phyloP scores from a whole-genome alignment of 2,329 filamentous ascomycete species.

The Tolypocladium inflatum region DNA sequence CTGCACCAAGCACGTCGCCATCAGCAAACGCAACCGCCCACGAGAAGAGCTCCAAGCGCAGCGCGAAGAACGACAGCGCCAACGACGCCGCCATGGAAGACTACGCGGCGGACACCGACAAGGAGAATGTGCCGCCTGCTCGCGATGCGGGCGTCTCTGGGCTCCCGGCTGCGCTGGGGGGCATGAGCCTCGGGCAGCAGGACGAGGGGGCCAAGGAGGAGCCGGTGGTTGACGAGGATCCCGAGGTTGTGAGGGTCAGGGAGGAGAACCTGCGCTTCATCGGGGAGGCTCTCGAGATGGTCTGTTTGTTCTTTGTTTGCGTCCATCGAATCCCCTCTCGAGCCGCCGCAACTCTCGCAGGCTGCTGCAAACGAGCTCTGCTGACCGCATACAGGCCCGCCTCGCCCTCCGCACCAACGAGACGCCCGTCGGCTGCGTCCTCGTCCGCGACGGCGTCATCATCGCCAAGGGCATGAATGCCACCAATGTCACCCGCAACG shows the following conservation, averaged over 20 bases:
- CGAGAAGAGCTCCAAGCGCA: not conserved
- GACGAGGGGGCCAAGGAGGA: not conserved
- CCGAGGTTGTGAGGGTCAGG: constrained; percentile 19
- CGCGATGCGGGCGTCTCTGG: not conserved
- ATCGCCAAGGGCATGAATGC: constrained; percentile 94
- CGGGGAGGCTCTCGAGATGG: constrained; percentile 79
- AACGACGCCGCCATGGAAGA: not conserved
- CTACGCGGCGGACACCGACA: not conserved
- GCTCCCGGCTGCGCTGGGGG: not conserved
- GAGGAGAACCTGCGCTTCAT: constrained; percentile 52
- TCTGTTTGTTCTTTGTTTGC: constrained; percentile 27
- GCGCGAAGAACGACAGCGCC: not conserved
- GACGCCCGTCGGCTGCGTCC: constrained; percentile 92
- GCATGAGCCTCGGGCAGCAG: not conserved
- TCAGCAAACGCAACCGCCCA: not conserved
- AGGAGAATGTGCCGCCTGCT: not conserved
- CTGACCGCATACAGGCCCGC: constrained; percentile 52
- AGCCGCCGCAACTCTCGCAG: not conserved
- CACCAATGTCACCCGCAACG: constrained; percentile 83
- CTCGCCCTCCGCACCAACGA: constrained; percentile 78
- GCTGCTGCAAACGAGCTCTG: not conserved
- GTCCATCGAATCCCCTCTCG: too few relatives aligned
- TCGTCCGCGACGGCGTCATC: constrained; percentile 69
- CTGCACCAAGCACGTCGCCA: not conserved
- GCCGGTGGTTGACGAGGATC: constrained; percentile 10